phyloP scores from a whole-genome alignment of 148 eudicot genomes.

The Beta vulgaris region DNA sequence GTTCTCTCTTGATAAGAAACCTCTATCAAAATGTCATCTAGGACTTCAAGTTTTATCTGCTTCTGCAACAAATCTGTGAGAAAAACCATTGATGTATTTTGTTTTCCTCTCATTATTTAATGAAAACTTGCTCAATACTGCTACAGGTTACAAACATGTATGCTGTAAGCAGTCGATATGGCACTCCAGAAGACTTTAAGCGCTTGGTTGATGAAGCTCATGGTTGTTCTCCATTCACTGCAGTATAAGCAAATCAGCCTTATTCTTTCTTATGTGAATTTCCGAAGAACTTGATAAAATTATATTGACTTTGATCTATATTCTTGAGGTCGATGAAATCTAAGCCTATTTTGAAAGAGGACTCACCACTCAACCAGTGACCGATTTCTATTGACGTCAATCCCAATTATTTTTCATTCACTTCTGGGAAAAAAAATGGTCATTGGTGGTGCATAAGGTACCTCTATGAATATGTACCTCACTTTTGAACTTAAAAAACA shows the following conservation, averaged over 20 bases:
- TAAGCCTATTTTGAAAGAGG: not conserved
- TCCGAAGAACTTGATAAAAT: not conserved
- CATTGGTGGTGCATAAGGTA: not conserved
- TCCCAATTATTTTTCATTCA: not conserved
- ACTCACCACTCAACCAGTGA: not conserved
- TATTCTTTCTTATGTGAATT: not conserved
- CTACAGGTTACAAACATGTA: constrained; percentile 85
- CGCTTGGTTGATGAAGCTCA: constrained; percentile 97
- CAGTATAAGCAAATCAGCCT: constrained; percentile 12
- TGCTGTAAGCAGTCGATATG: constrained; percentile 98
- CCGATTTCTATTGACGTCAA: too few species aligned
- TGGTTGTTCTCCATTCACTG: constrained; percentile 43
- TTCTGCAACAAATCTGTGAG: not conserved
- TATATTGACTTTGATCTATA: not conserved
- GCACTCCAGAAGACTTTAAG: constrained; percentile 98
- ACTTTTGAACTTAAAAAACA: not conserved
- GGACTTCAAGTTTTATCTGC: not conserved
- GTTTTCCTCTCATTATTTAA: not conserved
- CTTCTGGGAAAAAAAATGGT: not conserved
- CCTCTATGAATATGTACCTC: not conserved
- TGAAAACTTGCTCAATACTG: constrained; percentile 18
- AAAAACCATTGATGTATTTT: not conserved
- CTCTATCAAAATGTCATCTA: not conserved
- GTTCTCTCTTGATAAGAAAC: not conserved
- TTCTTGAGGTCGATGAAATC: not conserved